Base-by-base conservation (phyloP, 352 stramenopile genomes). In the Phytophthora ohioensis region DNA sequence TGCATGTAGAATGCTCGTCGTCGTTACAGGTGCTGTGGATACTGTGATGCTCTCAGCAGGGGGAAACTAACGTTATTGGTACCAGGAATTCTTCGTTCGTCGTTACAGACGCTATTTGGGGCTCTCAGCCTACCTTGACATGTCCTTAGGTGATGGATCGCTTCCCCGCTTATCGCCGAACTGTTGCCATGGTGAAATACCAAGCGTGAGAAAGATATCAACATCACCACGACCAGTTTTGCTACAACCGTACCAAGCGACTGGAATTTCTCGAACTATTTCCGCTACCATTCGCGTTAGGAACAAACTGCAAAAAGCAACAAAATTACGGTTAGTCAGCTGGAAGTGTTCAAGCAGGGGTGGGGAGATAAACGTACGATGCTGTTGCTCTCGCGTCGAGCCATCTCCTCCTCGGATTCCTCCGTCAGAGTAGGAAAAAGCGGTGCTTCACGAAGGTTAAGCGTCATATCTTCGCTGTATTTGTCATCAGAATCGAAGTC, bases 371-470 rank as follows among this genome's bases (percentile, higher is more conserved):
- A 27, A 58, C 69, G 38, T 65, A 83, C 73, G 10, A 81, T 83
- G 68, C 74, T 86, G 51, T 82, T 82, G 54, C 81, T 90, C 60
- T 92, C 85, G 11, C 82, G 72, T 35, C 85, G 78, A 17, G 73
- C 79, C 35, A 88, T 78, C 46, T 92, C 85, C 12, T 91, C 81
- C 31, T 92, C 85, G 15, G 76, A 64, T 62, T 92, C 84, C 63
- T 92, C 84, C 1, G 70, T 73, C 30, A 92, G 73, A 36, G 82
- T 72, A 21, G 62, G 54, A 45, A 79, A 79, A n/a, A 30, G 15
- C 15, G 67, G 52, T 0, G 45, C 51, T 4, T 73, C 58, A 39
- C 35, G 48, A 49, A 73, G 36, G 15, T 53, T 66, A 15, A 43
- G 30, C 7, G 70, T 30, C 39, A 73, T 38, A 27, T 75, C 60